Base-by-base conservation (phyloP, 2,329 filamentous ascomycete genomes). In the Fusarium tricinctum region DNA sequence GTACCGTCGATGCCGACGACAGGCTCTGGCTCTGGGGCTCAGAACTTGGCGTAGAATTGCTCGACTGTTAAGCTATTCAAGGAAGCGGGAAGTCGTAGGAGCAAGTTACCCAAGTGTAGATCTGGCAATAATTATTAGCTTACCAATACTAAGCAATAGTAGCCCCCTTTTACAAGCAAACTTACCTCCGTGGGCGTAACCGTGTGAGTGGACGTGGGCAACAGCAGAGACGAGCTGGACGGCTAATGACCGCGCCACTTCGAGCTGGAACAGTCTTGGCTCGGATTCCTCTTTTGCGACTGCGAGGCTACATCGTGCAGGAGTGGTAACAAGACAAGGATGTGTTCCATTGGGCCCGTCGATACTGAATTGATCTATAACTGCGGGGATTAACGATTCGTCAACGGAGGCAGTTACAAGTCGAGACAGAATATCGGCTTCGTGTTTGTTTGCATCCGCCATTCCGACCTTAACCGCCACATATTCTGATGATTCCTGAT, bases 81-180 rank as follows among this genome's bases (percentile, higher is more conserved):
- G 4, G 49, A 40, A 9, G 63, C 68, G 6, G 70, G 57, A 42
- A 63, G 35, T 14, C 50, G 72, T 35, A 81, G 67, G 22, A 80
- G 73, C 26, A 78, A 44, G 55, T 81, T 81, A n/a, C 77, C 76
- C 5, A 73, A 52, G 50, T 81, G 76, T 45, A 81, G 62, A 58
- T 76, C 78, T 74, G 26, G 19, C 3, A 3, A 22, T 28, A 15
- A 8, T 15, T 19, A 10, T n/a, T 10, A 38, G 8, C 10, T 38
- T 5, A 28, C 28, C 10, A 3, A 28, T 28, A 28, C 23, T 23
- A 23, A 8, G 8, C 10, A 10, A 28, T 10, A 28, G 3, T 28
- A 28, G 26, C 4, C 3, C 8, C 26, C 26, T 3, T 28, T 28
- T 3, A 9, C 26, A 28, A 10, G 10, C 26, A 32, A 56, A 46